Base-by-base conservation (phyloP, 2,329 filamentous ascomycete genomes). In the Dactylonectria macrodidyma region DNA sequence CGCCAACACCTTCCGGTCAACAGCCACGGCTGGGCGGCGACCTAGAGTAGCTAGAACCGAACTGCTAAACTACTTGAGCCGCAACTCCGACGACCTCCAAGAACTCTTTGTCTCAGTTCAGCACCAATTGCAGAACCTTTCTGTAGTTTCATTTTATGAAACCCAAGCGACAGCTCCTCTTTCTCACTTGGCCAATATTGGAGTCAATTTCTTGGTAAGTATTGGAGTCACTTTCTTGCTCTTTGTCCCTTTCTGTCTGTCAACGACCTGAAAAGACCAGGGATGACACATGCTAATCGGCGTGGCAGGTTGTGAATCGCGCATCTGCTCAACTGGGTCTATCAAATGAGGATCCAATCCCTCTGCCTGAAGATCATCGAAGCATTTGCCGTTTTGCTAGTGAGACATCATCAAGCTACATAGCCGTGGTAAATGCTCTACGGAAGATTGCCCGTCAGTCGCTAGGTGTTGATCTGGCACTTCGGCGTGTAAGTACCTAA, bases 321-420 rank as follows among this genome's bases (percentile, higher is more conserved):
- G 59, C 68, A 50, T 79, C 77, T 36, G 69, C 77, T 19, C 56
- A 65, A 59, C 63, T 70, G 62, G 75, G 65, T 50, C 41, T 71
- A 62, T 55, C 59, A 19, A 71, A 68, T 62, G 75, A 76, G 59
- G 70, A 72, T 12, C 26, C 19, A 10, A 70, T 68, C 48, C 67
- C 68, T 2, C 69, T 78, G 24, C 72, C 72, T 56, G 75, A 71
- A 51, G 68, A 78, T 52, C 73, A 78, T 58, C 69, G 70, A 63
- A 62, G 52, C 5, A 77, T 79, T 64, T 78, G 75, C 52, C 68
- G 74, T 33, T 77, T 75, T 67, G 10, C 54, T 10, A 62, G 60
- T 34, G 72, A 69, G 58, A 74, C 59, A 48, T 30, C n/a, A 47
- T 69, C 57, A 60, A 76, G 66, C 67, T 74, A 70, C 59, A 64